phyloP scores from a whole-genome alignment of 768 basidiomycete species.

The Pisolithus sp. region DNA sequence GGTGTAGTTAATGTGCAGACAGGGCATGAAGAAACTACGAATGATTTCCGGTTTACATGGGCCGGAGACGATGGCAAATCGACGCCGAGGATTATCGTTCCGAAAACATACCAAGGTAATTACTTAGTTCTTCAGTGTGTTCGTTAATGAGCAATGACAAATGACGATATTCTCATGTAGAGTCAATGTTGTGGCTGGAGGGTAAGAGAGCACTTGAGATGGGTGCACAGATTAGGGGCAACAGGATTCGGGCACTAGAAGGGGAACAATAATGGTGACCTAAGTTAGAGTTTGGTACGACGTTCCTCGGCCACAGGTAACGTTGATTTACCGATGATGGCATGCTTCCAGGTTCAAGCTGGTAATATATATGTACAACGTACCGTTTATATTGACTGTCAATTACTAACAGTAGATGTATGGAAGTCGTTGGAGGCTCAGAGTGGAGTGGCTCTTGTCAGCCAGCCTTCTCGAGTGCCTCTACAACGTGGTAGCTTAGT shows the following conservation, averaged over 20 bases:
- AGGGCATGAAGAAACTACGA: slow-evolving; percentile 59
- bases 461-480: too few relatives aligned
- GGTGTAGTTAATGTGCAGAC: slow-evolving; percentile 66
- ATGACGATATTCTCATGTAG: slow-evolving; percentile 29
- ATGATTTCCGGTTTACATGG: slow-evolving; percentile 76
- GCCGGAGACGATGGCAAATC: slow-evolving; percentile 38
- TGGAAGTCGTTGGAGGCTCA: too few relatives aligned
- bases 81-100: slow-evolving; percentile 46
- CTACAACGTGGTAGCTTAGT: background rate
- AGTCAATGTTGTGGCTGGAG: slow-evolving; percentile 83
- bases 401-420: background rate
- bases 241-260: background rate
- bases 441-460: too few relatives aligned
- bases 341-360: too few relatives aligned
- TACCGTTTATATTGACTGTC: background rate
- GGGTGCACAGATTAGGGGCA: slow-evolving; percentile 56
- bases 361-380: too few relatives aligned
- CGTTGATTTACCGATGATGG: too few relatives aligned
- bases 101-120: slow-evolving; percentile 63
- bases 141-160: background rate
- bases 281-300: background rate
- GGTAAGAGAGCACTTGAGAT: slow-evolving; percentile 66
- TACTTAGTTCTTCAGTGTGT: background rate
- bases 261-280: background rate
- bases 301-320: background rate